Evolutionary conservation across 2,329 filamentous ascomycete genomes (phyloP).

Genomic region (Diaporthe sp.): DNA sequence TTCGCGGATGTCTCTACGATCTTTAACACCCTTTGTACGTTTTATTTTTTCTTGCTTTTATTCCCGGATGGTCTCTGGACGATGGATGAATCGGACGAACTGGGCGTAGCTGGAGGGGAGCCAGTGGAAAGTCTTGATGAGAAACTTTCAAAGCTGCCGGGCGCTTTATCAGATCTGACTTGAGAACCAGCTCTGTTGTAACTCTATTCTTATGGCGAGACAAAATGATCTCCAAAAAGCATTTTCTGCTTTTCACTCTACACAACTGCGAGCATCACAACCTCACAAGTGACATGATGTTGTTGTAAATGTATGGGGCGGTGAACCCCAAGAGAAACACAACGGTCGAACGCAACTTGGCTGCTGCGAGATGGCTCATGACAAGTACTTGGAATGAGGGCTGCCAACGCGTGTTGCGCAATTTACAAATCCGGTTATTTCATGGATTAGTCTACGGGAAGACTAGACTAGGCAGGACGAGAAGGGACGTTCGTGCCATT

Average conservation of each 20-base stretch:
- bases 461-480: background rate
- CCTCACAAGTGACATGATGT: background rate
- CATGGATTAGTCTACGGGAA: too few relatives aligned
- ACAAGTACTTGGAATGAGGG: too few relatives aligned
- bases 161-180: conserved; percentile 25
- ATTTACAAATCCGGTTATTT: background rate
- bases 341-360: background rate
- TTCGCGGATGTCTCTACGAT: conserved; percentile 38
- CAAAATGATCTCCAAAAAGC: conserved; percentile 14
- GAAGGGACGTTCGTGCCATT: background rate
- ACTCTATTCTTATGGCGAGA: conserved; percentile 31
- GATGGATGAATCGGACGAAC: conserved; percentile 33
- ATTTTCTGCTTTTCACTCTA: conserved; percentile 8
- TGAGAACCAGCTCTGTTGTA: conserved; percentile 28
- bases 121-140: conserved; percentile 14
- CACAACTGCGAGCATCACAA: background rate
- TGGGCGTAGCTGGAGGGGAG: background rate
- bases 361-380: background rate
- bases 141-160: background rate
- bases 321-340: too few relatives aligned
- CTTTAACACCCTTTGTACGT: conserved; percentile 35
- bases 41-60: conserved; percentile 25
- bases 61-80: conserved; percentile 15
- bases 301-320: background rate
- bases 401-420: background rate